Percentiles rank a stretch among this genome's conserved stretches.
phyloP scores from a whole-genome alignment of 2,329 filamentous ascomycete genomes.

The Seiridium cupressi region DNA sequence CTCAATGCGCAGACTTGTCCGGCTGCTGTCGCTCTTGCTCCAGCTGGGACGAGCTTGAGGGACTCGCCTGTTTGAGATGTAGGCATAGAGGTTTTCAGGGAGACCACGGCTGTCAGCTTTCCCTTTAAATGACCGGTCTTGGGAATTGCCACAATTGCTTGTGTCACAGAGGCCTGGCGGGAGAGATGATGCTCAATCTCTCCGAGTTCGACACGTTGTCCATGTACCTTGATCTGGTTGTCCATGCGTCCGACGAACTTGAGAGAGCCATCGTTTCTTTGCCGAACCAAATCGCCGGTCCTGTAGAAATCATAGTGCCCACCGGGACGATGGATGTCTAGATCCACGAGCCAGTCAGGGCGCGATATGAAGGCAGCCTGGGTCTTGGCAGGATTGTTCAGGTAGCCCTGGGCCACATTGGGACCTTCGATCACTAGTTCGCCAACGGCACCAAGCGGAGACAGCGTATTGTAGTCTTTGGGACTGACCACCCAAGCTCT shows the following conservation, averaged over 20 bases:
- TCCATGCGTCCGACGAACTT: conserved; percentile 41
- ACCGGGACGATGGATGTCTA: too few species aligned
- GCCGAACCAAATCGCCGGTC: conserved; percentile 30
- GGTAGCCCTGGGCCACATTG: conserved; percentile 26
- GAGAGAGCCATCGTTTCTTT: conserved; percentile 23
- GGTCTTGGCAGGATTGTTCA: conserved; percentile 34
- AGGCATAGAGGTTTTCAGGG: too few species aligned
- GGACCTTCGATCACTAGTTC: not conserved
- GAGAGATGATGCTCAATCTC: too few species aligned
- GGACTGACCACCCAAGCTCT: not conserved
- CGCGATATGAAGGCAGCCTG: conserved; percentile 29
- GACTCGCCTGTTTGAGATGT: too few species aligned
- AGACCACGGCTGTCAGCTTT: too few species aligned
- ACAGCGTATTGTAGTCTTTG: not conserved
- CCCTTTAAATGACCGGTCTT: too few species aligned
- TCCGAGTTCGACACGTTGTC: conserved; percentile 42
- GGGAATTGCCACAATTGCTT: too few species aligned
- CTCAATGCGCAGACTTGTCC: too few species aligned
- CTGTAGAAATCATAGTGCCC: too few species aligned
- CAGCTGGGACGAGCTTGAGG: too few species aligned
- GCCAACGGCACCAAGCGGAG: not conserved
- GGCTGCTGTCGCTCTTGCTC: too few species aligned
- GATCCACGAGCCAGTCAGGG: conserved; percentile 15
- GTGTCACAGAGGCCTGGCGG: too few species aligned
- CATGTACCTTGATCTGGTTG: conserved; percentile 46